phyloP scores from a whole-genome alignment of 495 filamentous ascomycete species.

The Clavariopsis aquatica region DNA sequence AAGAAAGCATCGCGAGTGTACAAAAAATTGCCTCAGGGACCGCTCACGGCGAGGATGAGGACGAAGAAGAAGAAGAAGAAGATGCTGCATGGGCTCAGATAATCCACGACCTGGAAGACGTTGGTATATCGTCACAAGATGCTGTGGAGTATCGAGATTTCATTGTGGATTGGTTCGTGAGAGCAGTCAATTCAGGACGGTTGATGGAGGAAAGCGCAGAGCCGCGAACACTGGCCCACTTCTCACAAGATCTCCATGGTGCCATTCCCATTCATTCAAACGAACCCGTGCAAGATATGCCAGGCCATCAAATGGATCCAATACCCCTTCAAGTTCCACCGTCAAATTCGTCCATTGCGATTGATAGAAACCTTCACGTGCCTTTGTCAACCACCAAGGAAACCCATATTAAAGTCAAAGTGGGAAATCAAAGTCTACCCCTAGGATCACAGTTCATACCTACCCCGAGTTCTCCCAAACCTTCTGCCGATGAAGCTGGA shows the following conservation, averaged over 20 bases:
- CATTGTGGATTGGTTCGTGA: constrained; percentile 35
- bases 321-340: neutral
- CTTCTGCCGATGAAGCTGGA: neutral
- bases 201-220: constrained; percentile 24
- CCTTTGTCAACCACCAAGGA: neutral
- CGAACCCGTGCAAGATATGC: neutral
- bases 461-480: no score
- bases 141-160: constrained; percentile 28
- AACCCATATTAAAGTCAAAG: neutral
- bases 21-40: constrained; percentile 5
- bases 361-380: neutral
- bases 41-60: constrained; percentile 13
- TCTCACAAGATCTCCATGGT: neutral
- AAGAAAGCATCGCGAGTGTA: constrained; percentile 20
- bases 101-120: constrained; percentile 36
- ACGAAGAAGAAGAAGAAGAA: constrained; percentile 26
- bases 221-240: neutral
- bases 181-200: constrained; percentile 33
- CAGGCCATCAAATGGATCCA: constrained; percentile 2
- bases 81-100: constrained; percentile 31
- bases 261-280: neutral
- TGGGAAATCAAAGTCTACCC: neutral
- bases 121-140: constrained; percentile 27
- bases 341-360: neutral
- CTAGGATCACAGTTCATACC: neutral